Conservation (phyloP, 345 rosid species). For the Atalantia buxifolia region DNA sequence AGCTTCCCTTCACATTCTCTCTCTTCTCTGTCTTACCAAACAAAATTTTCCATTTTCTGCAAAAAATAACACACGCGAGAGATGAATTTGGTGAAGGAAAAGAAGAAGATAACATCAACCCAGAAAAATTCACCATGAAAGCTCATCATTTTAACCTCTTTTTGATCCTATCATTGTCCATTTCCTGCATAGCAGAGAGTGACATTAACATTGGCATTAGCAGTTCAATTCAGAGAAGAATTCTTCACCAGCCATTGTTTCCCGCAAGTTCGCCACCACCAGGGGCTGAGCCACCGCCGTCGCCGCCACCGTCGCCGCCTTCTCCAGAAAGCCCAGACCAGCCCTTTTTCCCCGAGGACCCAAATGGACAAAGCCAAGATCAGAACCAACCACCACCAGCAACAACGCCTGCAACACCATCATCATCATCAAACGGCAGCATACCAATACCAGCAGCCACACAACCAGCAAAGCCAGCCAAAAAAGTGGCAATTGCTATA, state of each 20-base stretch:
- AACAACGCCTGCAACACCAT: slow-evolving; percentile 10
- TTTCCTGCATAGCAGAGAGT: not conserved
- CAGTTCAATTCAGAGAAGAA: slow-evolving; percentile 41
- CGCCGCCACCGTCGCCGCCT: slow-evolving; percentile 37
- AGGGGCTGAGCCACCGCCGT: slow-evolving; percentile 1
- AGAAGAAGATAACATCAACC: slow-evolving; percentile 25
- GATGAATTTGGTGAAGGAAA: slow-evolving; percentile 47
- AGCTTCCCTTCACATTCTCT: slow-evolving; percentile 36
- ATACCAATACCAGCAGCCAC: slow-evolving; percentile 63
- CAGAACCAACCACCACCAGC: slow-evolving; percentile 51
- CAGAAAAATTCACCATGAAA: slow-evolving; percentile 59
- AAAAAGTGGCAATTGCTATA: slow-evolving; percentile 74
- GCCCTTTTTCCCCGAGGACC: slow-evolving; percentile 91
- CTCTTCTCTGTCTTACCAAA: not conserved
- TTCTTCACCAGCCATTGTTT: slow-evolving; percentile 86
- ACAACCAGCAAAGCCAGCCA: slow-evolving; percentile 71
- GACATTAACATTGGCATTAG: not conserved
- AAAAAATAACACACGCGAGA: slow-evolving; percentile 8
- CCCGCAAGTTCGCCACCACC: slow-evolving; percentile 64
- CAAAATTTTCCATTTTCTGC: not conserved
- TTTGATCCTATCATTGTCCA: slow-evolving; percentile 16
- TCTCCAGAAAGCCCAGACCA: slow-evolving; percentile 57
- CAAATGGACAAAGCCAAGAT: slow-evolving; percentile 41
- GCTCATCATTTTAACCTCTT: slow-evolving; percentile 26
- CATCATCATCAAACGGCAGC: slow-evolving; percentile 47